A percentile compares a stretch with the other conserved stretches of the same genome.
Conservation (phyloP, 495 filamentous ascomycete species). For the Xylaria acuta region DNA sequence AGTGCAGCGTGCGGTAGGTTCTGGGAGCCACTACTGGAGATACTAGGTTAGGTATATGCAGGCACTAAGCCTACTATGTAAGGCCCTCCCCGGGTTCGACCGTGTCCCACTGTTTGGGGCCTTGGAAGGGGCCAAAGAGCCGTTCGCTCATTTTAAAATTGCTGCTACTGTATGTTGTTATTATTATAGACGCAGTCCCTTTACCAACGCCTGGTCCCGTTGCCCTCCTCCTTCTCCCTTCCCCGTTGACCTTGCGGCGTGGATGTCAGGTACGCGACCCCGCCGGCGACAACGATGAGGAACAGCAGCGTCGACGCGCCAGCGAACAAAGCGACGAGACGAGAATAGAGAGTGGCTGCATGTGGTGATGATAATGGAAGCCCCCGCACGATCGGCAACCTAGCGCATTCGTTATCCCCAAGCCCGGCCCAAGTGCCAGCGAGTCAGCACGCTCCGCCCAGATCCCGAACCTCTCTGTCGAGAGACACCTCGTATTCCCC, state of each 20-base stretch:
- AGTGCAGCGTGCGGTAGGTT: not conserved
- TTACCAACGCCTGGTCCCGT: conserved; percentile 10
- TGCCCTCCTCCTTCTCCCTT: conserved; percentile 31
- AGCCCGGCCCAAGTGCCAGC: conserved; percentile 22
- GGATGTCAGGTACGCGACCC: conserved; percentile 40
- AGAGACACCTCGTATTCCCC: conserved; percentile 44
- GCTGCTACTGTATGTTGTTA: conserved; percentile 17
- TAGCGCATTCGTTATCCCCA: conserved; percentile 30
- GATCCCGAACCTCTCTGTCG: conserved; percentile 12
- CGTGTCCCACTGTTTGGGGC: not conserved
- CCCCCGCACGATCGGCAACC: conserved; percentile 32
- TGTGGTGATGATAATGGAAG: conserved; percentile 30
- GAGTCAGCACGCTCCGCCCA: conserved; percentile 30
- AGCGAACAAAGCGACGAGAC: conserved; percentile 24
- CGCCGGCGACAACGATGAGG: conserved; percentile 41
- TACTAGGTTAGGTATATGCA: not conserved
- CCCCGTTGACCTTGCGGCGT: conserved; percentile 34
- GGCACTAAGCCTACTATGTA: conserved; percentile 5
- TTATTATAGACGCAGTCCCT: conserved; percentile 11
- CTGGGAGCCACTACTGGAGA: conserved; percentile 4
- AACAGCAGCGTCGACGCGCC: conserved; percentile 36
- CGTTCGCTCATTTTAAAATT: conserved; percentile 28
- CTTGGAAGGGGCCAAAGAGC: conserved; percentile 13
- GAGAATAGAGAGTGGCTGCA: conserved; percentile 13
- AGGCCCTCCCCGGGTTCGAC: not conserved